phyloP scores from a whole-genome alignment of 805 yeast species.

The Sugiyamaella boreocaroliniensis region DNA sequence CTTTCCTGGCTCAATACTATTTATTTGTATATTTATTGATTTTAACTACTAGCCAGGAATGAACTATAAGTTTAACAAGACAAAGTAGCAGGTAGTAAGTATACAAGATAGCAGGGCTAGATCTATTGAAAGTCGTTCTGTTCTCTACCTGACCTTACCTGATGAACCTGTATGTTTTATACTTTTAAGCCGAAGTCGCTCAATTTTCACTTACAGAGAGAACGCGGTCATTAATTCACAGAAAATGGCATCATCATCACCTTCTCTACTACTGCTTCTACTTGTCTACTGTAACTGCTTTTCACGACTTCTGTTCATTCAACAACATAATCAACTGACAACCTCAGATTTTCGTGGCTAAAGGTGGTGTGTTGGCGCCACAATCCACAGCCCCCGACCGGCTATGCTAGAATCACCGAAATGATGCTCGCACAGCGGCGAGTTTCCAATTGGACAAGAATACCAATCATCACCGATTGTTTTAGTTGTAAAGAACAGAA shows the following conservation, averaged over 20 bases:
- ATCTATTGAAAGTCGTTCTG: no score
- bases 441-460: constrained; percentile 3
- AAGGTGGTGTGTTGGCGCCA: constrained; percentile 21
- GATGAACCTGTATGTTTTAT: background rate
- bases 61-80: no score
- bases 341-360: constrained; percentile 19
- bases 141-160: no score
- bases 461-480: constrained; percentile 19
- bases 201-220: no score
- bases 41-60: background rate
- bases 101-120: no score
- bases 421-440: background rate
- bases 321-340: constrained; percentile 3
- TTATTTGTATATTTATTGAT: background rate
- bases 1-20: background rate
- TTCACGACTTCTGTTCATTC: no score
- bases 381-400: constrained; percentile 24
- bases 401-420: constrained; percentile 4
- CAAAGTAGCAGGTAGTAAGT: no score
- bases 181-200: no score
- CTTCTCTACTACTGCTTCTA: no score
- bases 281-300: no score
- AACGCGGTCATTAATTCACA: no score
- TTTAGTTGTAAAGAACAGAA: constrained; percentile 14
- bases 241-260: no score